Evolutionary conservation across 148 eudicot genomes (phyloP).

Genomic region (Dianthus caryophyllus): DNA sequence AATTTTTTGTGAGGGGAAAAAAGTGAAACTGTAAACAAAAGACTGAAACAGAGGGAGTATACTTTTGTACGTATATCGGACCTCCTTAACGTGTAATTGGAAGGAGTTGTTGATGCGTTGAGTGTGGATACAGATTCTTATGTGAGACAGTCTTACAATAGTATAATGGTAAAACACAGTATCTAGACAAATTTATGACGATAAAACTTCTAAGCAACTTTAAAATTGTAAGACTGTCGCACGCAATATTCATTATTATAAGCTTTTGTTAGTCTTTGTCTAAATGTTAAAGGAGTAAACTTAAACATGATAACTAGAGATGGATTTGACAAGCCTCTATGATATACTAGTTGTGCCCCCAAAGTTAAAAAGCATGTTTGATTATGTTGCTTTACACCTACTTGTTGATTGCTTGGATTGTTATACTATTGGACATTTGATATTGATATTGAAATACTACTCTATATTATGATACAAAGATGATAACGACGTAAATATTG

Average conservation of each 20-base stretch:
- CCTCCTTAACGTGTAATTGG: no score
- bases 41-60: no score
- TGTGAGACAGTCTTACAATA: no score
- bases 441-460: neutral
- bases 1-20: no score
- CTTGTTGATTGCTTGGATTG: slow-evolving; percentile 9
- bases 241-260: neutral
- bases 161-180: no score
- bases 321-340: neutral
- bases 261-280: neutral
- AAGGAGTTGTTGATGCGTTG: no score
- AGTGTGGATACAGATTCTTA: no score
- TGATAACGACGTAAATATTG: neutral
- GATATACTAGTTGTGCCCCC: neutral
- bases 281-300: neutral
- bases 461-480: neutral
- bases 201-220: neutral
- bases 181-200: no score
- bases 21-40: no score
- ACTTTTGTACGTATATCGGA: no score
- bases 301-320: neutral
- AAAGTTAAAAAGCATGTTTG: neutral
- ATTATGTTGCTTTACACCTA: neutral
- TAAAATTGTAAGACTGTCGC: no score
- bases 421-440: no score